A percentile compares a stretch with the other conserved stretches of the same genome.
Evolutionary conservation across 345 rosid species (phyloP).

Genomic region (Erucastrum elatum): DNA sequence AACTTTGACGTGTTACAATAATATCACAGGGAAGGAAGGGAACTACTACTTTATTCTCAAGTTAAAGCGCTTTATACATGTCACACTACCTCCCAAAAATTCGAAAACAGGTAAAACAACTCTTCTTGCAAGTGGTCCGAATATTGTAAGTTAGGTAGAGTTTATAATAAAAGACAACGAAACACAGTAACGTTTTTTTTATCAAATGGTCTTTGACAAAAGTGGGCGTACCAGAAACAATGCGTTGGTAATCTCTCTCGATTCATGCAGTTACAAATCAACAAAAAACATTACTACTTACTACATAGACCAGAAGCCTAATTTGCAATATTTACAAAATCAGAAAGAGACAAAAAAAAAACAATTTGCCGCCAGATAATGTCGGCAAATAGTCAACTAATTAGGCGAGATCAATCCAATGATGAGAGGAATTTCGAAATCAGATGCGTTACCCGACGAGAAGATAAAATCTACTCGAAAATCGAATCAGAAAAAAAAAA

Average conservation of each 20-base stretch:
- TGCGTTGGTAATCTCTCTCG: not conserved
- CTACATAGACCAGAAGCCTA: not conserved
- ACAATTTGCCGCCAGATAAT: conserved; percentile 1
- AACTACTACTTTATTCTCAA: not conserved
- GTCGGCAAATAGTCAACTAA: conserved; percentile 35
- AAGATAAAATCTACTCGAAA: conserved; percentile 1
- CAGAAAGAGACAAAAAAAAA: conserved; percentile 9
- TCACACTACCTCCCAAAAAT: conserved; percentile 4
- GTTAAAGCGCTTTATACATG: conserved; percentile 5
- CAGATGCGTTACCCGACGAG: conserved; percentile 9
- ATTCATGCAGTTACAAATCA: not conserved
- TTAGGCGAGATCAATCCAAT: not conserved
- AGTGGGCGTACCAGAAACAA: not conserved
- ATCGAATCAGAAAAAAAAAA: not conserved
- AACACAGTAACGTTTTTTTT: not conserved
- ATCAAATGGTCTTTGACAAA: not conserved
- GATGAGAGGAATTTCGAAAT: not conserved
- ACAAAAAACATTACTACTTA: conserved; percentile 6
- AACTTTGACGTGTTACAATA: not conserved
- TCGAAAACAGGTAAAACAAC: conserved; percentile 5
- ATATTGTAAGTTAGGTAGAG: too few species aligned
- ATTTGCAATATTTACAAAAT: not conserved
- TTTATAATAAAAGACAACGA: not conserved
- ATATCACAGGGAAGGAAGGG: not conserved
- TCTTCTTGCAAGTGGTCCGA: not conserved